Evolutionary conservation across 2,329 filamentous ascomycete genomes (phyloP).

Genomic region (Colletotrichum shisoi): DNA sequence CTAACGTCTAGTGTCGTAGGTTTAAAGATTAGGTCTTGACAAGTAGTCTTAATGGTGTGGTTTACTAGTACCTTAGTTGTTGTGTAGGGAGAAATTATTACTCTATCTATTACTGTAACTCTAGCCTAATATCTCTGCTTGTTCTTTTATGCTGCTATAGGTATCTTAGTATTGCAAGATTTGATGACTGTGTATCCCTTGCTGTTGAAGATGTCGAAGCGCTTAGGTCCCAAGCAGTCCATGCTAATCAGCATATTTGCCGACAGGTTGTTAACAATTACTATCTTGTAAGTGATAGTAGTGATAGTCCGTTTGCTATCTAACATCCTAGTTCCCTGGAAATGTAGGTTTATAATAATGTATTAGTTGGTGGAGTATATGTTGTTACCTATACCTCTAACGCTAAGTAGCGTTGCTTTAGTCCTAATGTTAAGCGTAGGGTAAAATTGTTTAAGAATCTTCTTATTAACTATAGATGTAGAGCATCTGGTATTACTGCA

Average conservation of each 20-base stretch:
- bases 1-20: background rate
- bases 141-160: background rate
- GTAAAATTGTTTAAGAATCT: too few species aligned
- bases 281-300: background rate
- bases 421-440: too few species aligned
- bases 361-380: background rate
- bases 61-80: too few species aligned
- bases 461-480: too few species aligned
- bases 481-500: too few species aligned
- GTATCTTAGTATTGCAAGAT: background rate
- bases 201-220: background rate
- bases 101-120: background rate
- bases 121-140: background rate
- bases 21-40: too few species aligned
- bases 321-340: background rate
- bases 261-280: too few species aligned
- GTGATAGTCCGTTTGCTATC: background rate
- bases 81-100: too few species aligned
- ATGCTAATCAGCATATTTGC: background rate
- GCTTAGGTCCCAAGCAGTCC: background rate
- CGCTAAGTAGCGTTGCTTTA: too few species aligned
- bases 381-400: too few species aligned
- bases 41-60: too few species aligned
- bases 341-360: background rate
- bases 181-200: background rate